Percentiles rank a stretch among this genome's conserved stretches.
phyloP scores from a whole-genome alignment of 164 flowering plant genomes.

The Cinnamomum chago region DNA sequence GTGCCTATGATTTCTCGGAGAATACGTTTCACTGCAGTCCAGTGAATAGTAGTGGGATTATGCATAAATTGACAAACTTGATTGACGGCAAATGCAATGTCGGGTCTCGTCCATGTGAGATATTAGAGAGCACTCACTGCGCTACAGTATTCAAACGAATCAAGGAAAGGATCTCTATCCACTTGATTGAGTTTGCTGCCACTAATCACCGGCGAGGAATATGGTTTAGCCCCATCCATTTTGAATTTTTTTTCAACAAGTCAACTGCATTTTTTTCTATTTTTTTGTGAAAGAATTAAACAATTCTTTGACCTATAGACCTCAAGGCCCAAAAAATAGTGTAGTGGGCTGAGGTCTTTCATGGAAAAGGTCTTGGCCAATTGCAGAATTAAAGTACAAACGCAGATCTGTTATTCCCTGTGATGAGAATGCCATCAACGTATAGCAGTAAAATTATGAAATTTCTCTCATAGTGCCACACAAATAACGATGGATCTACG shows the following conservation, averaged over 20 bases:
- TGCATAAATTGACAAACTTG: conserved; percentile 2
- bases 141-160: neutral
- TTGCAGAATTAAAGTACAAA: neutral
- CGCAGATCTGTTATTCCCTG: too few relatives aligned
- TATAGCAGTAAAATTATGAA: neutral
- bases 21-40: neutral
- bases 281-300: neutral
- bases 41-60: neutral
- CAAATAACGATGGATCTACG: neutral
- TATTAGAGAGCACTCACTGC: neutral
- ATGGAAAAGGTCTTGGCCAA: neutral
- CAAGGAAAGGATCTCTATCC: neutral
- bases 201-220: neutral
- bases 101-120: neutral
- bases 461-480: neutral
- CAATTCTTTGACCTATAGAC: neutral
- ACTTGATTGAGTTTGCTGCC: neutral
- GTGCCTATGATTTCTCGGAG: neutral
- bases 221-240: neutral
- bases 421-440: neutral
- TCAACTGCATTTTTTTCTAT: neutral
- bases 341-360: neutral
- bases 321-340: neutral
- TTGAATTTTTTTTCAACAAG: neutral
- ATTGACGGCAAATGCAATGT: neutral